These are phyloP conservation scores for Microcos paniculata DNA, from an alignment of 345 rosid species.

Conservation along the genomic window DNA sequence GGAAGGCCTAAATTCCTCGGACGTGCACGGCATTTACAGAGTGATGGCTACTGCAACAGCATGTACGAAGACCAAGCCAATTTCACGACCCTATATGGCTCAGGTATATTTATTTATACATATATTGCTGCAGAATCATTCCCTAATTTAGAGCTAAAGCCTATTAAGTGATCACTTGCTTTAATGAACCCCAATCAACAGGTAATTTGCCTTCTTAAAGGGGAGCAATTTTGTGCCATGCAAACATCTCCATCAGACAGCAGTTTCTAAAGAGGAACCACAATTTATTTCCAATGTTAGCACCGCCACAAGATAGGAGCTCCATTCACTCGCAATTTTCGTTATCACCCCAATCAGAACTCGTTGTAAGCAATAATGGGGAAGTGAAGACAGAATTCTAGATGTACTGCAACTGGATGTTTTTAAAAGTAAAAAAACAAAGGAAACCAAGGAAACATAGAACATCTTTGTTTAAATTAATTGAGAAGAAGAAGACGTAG, in stretches of 20 bases:
- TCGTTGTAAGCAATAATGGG: background rate
- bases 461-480: background rate
- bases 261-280: background rate
- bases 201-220: constrained; percentile 45
- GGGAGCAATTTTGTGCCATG: constrained; percentile 30
- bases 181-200: constrained; percentile 5
- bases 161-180: background rate
- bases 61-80: constrained; percentile 32
- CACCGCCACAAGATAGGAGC: background rate
- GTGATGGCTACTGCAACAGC: constrained; percentile 40
- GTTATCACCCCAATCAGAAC: background rate
- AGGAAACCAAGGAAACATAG: background rate
- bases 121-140: background rate
- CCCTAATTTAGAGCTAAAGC: background rate
- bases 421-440: no score
- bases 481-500: background rate
- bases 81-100: constrained; percentile 27
- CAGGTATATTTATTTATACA: constrained; percentile 19
- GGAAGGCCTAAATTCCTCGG: constrained; percentile 29
- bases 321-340: background rate
- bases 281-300: background rate
- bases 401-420: background rate
- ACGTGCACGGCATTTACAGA: constrained; percentile 39
- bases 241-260: constrained; percentile 29
- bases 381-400: background rate